These are phyloP conservation scores for Thielaviopsis populi DNA, from an alignment of 2,329 filamentous ascomycete genomes.

Conservation along the genomic window DNA sequence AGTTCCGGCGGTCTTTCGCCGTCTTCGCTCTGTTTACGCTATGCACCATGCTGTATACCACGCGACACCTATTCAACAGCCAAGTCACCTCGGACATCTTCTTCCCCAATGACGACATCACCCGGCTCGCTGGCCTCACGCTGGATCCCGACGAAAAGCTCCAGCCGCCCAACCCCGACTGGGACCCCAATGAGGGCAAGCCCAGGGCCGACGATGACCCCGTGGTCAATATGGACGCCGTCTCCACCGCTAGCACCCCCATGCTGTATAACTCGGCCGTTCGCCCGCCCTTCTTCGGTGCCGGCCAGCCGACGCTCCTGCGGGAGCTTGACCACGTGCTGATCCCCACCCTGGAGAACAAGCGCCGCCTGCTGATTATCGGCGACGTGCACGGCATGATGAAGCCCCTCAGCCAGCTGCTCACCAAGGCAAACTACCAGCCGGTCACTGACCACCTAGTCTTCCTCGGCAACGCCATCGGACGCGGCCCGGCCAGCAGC, in stretches of 20 bases:
- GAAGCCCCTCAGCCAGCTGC: slow-evolving; percentile 46
- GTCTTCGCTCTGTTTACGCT: slow-evolving; percentile 12
- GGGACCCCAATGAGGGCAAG: slow-evolving; percentile 1
- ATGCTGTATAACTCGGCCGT: slow-evolving; percentile 30
- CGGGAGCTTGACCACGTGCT: slow-evolving; percentile 22
- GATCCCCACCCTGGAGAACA: slow-evolving; percentile 25
- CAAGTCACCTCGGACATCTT: slow-evolving; percentile 9
- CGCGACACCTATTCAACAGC: slow-evolving; percentile 15
- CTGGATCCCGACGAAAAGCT: not conserved
- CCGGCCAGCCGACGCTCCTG: slow-evolving; percentile 21
- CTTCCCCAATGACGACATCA: not conserved
- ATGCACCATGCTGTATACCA: slow-evolving; percentile 15
- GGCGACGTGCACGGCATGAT: slow-evolving; percentile 90
- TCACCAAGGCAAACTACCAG: slow-evolving; percentile 52
- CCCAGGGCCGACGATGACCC: slow-evolving; percentile 12
- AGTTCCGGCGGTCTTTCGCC: slow-evolving; percentile 12
- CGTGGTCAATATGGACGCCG: slow-evolving; percentile 4
- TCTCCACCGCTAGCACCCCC: slow-evolving; percentile 14
- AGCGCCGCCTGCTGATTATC: slow-evolving; percentile 58
- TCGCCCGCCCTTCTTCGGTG: slow-evolving; percentile 26
- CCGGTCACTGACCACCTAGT: slow-evolving; percentile 51
- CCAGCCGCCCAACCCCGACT: not conserved
- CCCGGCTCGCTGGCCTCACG: not conserved
- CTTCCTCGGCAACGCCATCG: slow-evolving; percentile 63
- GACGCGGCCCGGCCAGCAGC: slow-evolving; percentile 57